Evolutionary conservation across 441 rosid genomes (phyloP).

Genomic region (Euphorbia corollata): DNA sequence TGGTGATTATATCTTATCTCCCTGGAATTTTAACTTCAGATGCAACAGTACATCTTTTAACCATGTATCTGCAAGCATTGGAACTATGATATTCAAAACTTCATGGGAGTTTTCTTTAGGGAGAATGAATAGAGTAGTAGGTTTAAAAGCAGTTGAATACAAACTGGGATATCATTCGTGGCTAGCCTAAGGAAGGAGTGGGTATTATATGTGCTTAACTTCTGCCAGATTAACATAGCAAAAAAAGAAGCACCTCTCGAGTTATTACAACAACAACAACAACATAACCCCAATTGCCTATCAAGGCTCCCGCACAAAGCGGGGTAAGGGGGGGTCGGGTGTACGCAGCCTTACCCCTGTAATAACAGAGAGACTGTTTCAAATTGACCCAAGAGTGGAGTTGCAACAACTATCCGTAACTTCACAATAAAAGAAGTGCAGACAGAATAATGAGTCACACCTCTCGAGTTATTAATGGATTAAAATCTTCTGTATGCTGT

Average conservation of each 20-base stretch:
- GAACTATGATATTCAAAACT: not conserved
- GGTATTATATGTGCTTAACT: conserved; percentile 8
- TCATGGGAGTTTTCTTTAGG: not conserved
- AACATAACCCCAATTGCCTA: no score
- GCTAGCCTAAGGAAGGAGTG: no score
- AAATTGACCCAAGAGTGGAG: no score
- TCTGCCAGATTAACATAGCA: conserved; percentile 6
- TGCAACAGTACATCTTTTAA: not conserved
- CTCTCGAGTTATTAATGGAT: not conserved
- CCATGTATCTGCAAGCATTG: not conserved
- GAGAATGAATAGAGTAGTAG: not conserved
- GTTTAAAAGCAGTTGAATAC: not conserved
- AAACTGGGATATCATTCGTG: not conserved
- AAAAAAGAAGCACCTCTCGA: no score
- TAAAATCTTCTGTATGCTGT: conserved; percentile 1
- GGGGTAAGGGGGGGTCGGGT: no score
- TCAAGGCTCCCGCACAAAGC: no score
- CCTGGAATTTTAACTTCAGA: not conserved
- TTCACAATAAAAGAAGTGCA: no score
- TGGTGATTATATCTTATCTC: not conserved
- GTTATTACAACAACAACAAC: no score
- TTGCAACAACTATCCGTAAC: no score
- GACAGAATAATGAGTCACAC: no score
- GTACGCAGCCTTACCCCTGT: no score
- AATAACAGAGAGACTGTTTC: no score